phyloP scores from a whole-genome alignment of 805 yeast genomes.

The Cyberlindnera xylosilytica region DNA sequence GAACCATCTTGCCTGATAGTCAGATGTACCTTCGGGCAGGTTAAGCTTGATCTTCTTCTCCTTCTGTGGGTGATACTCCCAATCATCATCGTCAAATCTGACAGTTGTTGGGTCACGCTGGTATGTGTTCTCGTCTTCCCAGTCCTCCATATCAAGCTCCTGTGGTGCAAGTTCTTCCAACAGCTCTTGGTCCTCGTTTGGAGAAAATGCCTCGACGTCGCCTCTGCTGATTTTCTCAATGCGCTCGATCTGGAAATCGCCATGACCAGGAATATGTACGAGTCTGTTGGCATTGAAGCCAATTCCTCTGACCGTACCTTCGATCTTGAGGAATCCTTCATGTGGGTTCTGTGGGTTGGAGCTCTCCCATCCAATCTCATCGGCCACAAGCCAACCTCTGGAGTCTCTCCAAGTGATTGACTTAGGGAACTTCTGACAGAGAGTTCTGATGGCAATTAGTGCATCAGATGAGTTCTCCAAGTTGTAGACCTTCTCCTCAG shows the following conservation, averaged over 20 bases:
- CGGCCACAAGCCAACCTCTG: slow-evolving; percentile 86
- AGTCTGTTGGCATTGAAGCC: slow-evolving; percentile 77
- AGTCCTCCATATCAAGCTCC: slow-evolving; percentile 46
- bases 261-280: slow-evolving; percentile 84
- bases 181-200: slow-evolving; percentile 47
- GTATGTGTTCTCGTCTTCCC: slow-evolving; percentile 33
- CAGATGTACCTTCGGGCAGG: slow-evolving; percentile 75
- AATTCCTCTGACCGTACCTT: slow-evolving; percentile 83
- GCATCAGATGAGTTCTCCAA: slow-evolving; percentile 68
- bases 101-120: slow-evolving; percentile 21
- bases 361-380: slow-evolving; percentile 45
- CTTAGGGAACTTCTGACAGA: slow-evolving; percentile 86
- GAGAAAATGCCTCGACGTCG: slow-evolving; percentile 29
- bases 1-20: slow-evolving; percentile 78
- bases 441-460: slow-evolving; percentile 63
- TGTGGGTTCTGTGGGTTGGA: slow-evolving; percentile 23
- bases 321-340: slow-evolving; percentile 51
- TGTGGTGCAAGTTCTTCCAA: slow-evolving; percentile 60
- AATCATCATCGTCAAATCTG: slow-evolving; percentile 37
- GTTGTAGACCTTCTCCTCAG: slow-evolving; percentile 71
- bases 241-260: slow-evolving; percentile 76
- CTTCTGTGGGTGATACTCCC: slow-evolving; percentile 36
- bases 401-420: slow-evolving; percentile 88
- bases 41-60: slow-evolving; percentile 40
- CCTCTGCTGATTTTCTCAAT: slow-evolving; percentile 50